Percentiles rank a stretch among this genome's conserved stretches.
Conservation (phyloP, 495 filamentous ascomycete species). For the Podospora fimiseda region DNA sequence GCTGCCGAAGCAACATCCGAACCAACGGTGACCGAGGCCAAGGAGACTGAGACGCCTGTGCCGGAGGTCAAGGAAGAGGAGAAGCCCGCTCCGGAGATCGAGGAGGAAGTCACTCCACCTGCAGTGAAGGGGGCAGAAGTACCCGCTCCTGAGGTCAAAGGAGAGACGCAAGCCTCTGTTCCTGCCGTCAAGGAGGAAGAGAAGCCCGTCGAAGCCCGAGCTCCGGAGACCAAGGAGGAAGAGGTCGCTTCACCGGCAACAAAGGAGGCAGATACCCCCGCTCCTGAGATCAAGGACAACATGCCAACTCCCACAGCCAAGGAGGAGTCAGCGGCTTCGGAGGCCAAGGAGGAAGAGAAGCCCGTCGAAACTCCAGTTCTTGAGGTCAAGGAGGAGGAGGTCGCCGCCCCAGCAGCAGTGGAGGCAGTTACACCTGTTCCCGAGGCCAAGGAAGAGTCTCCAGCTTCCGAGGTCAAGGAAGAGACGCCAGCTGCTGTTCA, state of each 20-base stretch:
- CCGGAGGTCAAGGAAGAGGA: not conserved
- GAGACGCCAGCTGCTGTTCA: not conserved
- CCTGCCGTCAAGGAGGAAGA: slow-evolving; percentile 1
- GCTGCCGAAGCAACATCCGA: slow-evolving; percentile 13
- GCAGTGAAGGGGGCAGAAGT: not conserved
- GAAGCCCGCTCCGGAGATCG: not conserved
- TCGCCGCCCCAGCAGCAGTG: too few relatives aligned
- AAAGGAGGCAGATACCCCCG: slow-evolving; percentile 1
- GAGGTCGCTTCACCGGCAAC: not conserved
- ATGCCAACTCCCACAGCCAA: not conserved
- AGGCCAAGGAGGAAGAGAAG: not conserved
- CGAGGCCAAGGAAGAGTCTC: slow-evolving; percentile 6
- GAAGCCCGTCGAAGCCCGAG: not conserved
- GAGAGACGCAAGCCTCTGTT: not conserved
- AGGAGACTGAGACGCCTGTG: not conserved
- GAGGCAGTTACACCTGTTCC: too few relatives aligned
- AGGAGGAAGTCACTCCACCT: not conserved
- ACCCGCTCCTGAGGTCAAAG: slow-evolving; percentile 1
- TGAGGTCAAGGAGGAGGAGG: not conserved
- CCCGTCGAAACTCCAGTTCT: not conserved
- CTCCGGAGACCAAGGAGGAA: not conserved
- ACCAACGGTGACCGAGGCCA: slow-evolving; percentile 6
- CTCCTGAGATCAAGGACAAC: slow-evolving; percentile 1
- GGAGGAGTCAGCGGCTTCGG: slow-evolving; percentile 1
- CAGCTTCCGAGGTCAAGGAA: slow-evolving; percentile 1